These are phyloP conservation scores for Digitaria exilis DNA, from an alignment of 202 grass and related monocot species.

Conservation along the genomic window DNA sequence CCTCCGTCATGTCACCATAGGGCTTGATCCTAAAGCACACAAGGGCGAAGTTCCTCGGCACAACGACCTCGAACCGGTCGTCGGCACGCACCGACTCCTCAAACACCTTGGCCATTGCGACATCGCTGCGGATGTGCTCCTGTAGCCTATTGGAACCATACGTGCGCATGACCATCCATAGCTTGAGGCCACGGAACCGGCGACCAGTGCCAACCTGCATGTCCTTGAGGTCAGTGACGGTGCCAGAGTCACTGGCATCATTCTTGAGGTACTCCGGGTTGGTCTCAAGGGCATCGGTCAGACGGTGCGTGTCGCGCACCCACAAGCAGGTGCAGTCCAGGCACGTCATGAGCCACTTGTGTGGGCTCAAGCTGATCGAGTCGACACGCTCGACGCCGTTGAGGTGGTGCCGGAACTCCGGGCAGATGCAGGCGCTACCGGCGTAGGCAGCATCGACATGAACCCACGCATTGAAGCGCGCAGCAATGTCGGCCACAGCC, in stretches of 20 bases:
- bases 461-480: constrained; percentile 43
- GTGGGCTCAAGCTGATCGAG: constrained; percentile 75
- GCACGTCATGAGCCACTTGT: constrained; percentile 70
- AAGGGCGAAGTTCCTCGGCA: constrained; percentile 55
- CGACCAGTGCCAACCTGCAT: constrained; percentile 69
- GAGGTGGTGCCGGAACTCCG: constrained; percentile 64
- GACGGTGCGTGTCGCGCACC: constrained; percentile 41
- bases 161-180: constrained; percentile 74
- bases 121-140: constrained; percentile 72
- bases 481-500: background rate
- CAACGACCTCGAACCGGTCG: constrained; percentile 52
- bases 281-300: constrained; percentile 46
- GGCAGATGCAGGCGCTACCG: constrained; percentile 72
- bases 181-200: constrained; percentile 65
- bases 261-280: constrained; percentile 75
- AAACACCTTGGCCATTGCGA: constrained; percentile 69
- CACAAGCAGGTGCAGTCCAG: constrained; percentile 74
- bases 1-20: background rate
- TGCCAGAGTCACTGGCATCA: constrained; percentile 51
- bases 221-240: constrained; percentile 68
- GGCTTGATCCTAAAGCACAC: constrained; percentile 70
- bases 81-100: constrained; percentile 52
- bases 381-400: constrained; percentile 59
- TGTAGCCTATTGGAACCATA: constrained; percentile 55
- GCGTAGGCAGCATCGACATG: constrained; percentile 70